Base-by-base conservation (phyloP, 441 rosid genomes). In the Erodium texanum region DNA sequence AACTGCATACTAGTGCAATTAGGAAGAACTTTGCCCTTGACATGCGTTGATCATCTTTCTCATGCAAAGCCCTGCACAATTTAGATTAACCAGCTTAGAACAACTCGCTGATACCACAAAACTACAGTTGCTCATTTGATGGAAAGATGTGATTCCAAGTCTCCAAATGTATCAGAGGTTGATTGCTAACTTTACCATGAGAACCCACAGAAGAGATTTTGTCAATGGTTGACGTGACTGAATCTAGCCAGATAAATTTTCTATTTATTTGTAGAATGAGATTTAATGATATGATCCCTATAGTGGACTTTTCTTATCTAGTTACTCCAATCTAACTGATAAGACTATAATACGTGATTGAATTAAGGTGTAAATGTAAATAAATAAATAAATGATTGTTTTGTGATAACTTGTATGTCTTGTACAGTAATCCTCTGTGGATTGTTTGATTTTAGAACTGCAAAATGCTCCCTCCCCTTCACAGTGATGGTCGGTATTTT, bases 21-120 rank as follows among this genome's bases (percentile, higher is more conserved):
- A 88, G 56, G 76, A 92, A 92, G 89, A 92, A 92, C 76, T 89
- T 92, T 22, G 89, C 87, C 64, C 96, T 75, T 20, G 96, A 79
- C 84, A 87, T 84, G 12, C 73, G 72, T 15, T 58, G 74, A 0
- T 86, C 87, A 19, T 87, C 90, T 76, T 90, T 87, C 84, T 88
- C 93, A 29, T 86, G 93, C 75, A 89, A 79, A 34, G 90, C 93
- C 82, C 95, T 89, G 86, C 75, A 75, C 66, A 54, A 66, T 64
- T 7, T n/a, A 14, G 15, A 4, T 34, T n/a, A 20, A 34, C 32
- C 0, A 56, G 54, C 20, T 15, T 16, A 3, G 59, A 52, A 18
- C 22, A 52, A 18, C 48, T 41, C 48, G 9, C 48, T 9, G 48
- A 41, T 41, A 41, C 9, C 48, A 41, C 48, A 41, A 41, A 41